These are phyloP conservation scores for Fusarium denticulatum DNA, from an alignment of 2,329 filamentous ascomycete species.

Conservation along the genomic window DNA sequence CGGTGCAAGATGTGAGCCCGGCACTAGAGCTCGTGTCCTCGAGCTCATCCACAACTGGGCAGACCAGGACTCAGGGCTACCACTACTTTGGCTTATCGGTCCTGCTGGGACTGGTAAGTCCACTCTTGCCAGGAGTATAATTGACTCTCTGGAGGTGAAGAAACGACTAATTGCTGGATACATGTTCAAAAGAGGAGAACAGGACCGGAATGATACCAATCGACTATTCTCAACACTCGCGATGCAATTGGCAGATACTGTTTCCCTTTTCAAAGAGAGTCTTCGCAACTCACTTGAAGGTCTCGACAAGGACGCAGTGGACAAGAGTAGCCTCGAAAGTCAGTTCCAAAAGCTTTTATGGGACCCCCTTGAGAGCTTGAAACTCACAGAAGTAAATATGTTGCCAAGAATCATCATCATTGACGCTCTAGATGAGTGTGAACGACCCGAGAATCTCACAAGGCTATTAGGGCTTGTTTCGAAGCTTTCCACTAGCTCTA, in stretches of 20 bases:
- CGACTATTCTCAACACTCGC: not conserved
- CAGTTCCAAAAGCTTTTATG: not conserved
- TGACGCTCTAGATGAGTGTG: not conserved
- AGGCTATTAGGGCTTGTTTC: not conserved
- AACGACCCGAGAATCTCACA: fast-evolving
- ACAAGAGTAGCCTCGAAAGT: fast-evolving
- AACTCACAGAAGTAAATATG: fast-evolving
- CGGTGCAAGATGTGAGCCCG: not conserved
- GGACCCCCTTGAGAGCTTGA: not conserved
- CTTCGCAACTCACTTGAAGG: not conserved
- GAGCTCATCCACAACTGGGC: not conserved
- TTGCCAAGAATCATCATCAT: not conserved
- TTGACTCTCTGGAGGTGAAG: not conserved
- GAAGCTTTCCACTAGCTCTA: not conserved
- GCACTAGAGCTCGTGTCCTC: not conserved
- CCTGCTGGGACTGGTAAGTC: not conserved
- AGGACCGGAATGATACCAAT: not conserved
- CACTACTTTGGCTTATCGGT: not conserved
- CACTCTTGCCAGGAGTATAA: not conserved
- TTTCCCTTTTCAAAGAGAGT: fast-evolving
- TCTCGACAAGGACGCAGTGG: not conserved
- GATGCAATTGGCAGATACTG: not conserved
- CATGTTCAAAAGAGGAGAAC: not conserved
- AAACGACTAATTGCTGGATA: not conserved
- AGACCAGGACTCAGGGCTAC: not conserved